phyloP scores from a whole-genome alignment of 805 yeast genomes.

The Zygosaccharomyces kombuchaensis region DNA sequence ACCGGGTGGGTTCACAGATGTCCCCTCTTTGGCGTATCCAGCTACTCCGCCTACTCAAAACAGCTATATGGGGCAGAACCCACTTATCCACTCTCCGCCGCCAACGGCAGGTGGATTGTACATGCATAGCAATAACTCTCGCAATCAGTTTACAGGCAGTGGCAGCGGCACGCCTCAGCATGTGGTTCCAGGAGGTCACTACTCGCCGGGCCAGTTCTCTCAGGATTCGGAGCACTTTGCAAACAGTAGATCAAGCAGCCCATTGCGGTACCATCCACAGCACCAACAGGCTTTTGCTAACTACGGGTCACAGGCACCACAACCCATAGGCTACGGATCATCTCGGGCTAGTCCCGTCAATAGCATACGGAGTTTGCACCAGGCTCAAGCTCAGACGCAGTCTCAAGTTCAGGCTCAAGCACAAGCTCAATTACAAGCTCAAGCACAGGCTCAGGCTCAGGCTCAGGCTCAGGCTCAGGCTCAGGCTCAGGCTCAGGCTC shows the following conservation, averaged over 20 bases:
- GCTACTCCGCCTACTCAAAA: slow-evolving; percentile 29
- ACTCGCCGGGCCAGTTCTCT: slow-evolving; percentile 30
- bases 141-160: slow-evolving; percentile 20
- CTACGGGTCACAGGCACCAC: slow-evolving; percentile 10
- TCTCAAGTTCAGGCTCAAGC: slow-evolving; percentile 27
- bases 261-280: slow-evolving; percentile 16
- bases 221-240: slow-evolving; percentile 26
- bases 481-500: slow-evolving; percentile 23
- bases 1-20: slow-evolving; percentile 30
- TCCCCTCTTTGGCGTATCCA: slow-evolving; percentile 30
- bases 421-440: slow-evolving; percentile 24
- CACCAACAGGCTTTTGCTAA: slow-evolving; percentile 21
- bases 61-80: slow-evolving; percentile 15
- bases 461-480: slow-evolving; percentile 28
- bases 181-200: slow-evolving; percentile 5
- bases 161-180: slow-evolving; percentile 6
- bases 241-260: slow-evolving; percentile 24
- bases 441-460: slow-evolving; percentile 25
- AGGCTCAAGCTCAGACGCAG: slow-evolving; percentile 16
- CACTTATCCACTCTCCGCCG: slow-evolving; percentile 24
- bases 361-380: slow-evolving; percentile 22
- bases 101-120: slow-evolving; percentile 25
- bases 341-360: slow-evolving; percentile 25
- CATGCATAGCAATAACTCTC: slow-evolving; percentile 30
- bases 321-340: slow-evolving; percentile 2